Conservation (phyloP, 2,329 filamentous ascomycete species). For the Xylariaceae sp. region DNA sequence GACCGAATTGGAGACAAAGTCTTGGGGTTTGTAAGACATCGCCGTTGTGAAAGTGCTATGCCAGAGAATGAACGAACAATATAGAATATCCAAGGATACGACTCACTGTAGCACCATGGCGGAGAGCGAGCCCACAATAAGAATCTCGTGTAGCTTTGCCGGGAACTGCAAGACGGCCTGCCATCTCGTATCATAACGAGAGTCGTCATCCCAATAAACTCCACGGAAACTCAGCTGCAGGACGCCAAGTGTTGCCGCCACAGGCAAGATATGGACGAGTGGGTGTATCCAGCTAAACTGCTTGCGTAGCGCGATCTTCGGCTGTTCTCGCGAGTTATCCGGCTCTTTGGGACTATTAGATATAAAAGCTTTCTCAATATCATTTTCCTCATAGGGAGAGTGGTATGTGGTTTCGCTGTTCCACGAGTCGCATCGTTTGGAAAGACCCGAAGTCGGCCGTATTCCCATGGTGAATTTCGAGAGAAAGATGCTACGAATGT, state of each 20-base stretch:
- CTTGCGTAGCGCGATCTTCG: slow-evolving; percentile 6
- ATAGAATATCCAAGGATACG: neutral
- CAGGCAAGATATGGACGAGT: slow-evolving; percentile 20
- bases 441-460: neutral
- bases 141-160: slow-evolving; percentile 22
- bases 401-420: slow-evolving; percentile 4
- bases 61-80: too few relatives aligned
- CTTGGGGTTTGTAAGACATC: too few relatives aligned
- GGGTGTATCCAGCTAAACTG: slow-evolving; percentile 8
- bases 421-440: slow-evolving; percentile 1
- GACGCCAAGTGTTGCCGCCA: neutral
- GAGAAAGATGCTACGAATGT: too few relatives aligned
- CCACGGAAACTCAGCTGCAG: slow-evolving; percentile 10
- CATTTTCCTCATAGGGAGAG: neutral
- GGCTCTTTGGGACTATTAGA: neutral
- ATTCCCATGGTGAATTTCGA: neutral
- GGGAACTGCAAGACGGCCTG: slow-evolving; percentile 19
- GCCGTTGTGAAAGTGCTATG: too few relatives aligned
- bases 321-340: slow-evolving; percentile 2
- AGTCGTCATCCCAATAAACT: slow-evolving; percentile 17
- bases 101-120: slow-evolving; percentile 25
- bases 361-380: slow-evolving; percentile 2
- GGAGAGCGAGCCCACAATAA: slow-evolving; percentile 20
- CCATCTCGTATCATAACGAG: slow-evolving; percentile 2
- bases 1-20: too few relatives aligned